These are phyloP conservation scores for Calocybe cyanea DNA, from an alignment of 768 basidiomycete genomes.

Conservation along the genomic window DNA sequence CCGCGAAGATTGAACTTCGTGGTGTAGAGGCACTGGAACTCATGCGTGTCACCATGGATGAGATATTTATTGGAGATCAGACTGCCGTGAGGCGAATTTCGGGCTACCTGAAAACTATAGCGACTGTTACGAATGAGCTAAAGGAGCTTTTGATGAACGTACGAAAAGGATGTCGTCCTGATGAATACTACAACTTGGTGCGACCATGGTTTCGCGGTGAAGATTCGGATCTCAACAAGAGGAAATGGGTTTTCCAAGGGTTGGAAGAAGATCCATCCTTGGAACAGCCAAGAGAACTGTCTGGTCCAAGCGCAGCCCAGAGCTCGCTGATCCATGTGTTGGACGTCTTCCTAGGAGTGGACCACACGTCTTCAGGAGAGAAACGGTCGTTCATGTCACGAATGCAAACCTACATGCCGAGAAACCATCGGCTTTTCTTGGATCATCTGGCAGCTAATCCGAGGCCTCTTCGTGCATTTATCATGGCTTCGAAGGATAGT, in stretches of 20 bases:
- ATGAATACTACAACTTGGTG: constrained; percentile 65
- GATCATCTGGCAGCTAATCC: constrained; percentile 58
- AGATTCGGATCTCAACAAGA: constrained; percentile 41
- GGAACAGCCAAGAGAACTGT: constrained; percentile 48
- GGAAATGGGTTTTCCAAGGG: constrained; percentile 61
- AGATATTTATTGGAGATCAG: constrained; percentile 74
- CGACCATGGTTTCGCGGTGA: constrained; percentile 82
- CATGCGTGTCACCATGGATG: constrained; percentile 85
- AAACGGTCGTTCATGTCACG: constrained; percentile 53
- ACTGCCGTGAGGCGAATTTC: constrained; percentile 62
- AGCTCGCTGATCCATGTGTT: constrained; percentile 73
- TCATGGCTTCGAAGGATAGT: constrained; percentile 25
- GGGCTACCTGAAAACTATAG: constrained; percentile 60
- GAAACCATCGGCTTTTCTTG: constrained; percentile 75
- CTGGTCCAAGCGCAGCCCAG: constrained; percentile 82
- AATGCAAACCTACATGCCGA: constrained; percentile 84
- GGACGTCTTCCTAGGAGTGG: constrained; percentile 69
- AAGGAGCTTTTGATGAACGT: constrained; percentile 57
- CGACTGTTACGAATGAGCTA: constrained; percentile 62
- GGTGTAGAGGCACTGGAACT: constrained; percentile 83
- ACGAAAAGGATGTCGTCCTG: constrained; percentile 67
- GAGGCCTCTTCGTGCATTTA: constrained; percentile 57
- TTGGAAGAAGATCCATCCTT: constrained; percentile 43
- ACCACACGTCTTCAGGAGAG: constrained; percentile 32
- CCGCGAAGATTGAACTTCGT: constrained; percentile 80